phyloP scores from a whole-genome alignment of 345 rosid species.

The Excoecaria cochinchinensis region DNA sequence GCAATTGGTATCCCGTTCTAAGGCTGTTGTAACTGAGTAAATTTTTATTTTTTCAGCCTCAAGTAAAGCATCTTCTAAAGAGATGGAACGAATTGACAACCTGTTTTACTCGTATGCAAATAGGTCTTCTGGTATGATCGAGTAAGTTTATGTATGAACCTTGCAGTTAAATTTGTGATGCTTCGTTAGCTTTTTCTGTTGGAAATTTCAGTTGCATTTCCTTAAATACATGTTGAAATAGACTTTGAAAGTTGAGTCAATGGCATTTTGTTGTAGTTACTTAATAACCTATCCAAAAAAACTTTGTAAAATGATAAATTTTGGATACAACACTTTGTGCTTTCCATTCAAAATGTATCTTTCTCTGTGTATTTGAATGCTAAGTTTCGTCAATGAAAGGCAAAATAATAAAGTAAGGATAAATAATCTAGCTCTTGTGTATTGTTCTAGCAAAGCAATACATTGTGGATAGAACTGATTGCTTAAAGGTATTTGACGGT shows the following conservation, averaged over 20 bases:
- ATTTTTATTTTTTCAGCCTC: conserved; percentile 50
- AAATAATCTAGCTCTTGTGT: background rate
- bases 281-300: background rate
- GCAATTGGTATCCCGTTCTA: background rate
- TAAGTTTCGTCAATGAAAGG: background rate
- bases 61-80: conserved; percentile 83
- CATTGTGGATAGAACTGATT: background rate
- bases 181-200: background rate
- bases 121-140: conserved; percentile 71
- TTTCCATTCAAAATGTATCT: background rate
- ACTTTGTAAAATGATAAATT: background rate
- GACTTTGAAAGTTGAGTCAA: background rate
- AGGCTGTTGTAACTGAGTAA: background rate
- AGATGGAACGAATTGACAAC: conserved; percentile 87
- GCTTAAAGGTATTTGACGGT: background rate
- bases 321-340: background rate
- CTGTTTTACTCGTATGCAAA: conserved; percentile 66
- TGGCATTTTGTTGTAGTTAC: background rate
- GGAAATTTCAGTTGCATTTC: background rate
- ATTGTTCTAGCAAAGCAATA: background rate
- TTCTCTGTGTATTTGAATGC: background rate
- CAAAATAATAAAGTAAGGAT: background rate
- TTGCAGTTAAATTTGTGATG: conserved; percentile 6
- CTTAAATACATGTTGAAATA: background rate
- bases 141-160: conserved; percentile 54